These are phyloP conservation scores for Rhamnella rubrinervis DNA, from an alignment of 331 rosid genomes.

Conservation along the genomic window DNA sequence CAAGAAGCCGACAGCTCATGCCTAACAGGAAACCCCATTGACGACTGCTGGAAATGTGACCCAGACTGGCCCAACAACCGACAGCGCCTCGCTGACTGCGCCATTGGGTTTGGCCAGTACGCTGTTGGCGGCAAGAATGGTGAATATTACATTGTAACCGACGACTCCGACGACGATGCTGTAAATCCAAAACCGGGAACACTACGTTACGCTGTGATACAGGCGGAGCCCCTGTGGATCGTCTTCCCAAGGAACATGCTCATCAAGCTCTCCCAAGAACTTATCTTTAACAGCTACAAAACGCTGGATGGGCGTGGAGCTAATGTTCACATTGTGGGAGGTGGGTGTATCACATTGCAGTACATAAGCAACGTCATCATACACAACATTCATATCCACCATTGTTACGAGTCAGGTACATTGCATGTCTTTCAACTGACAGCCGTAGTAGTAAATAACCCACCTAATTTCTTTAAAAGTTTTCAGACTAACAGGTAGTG, in stretches of 20 bases:
- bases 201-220: conserved; percentile 77
- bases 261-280: conserved; percentile 82
- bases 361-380: conserved; percentile 85
- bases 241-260: conserved; percentile 91
- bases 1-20: conserved; percentile 40
- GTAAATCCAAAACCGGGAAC: conserved; percentile 90
- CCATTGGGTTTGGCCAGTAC: conserved; percentile 91
- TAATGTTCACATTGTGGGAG: conserved; percentile 92
- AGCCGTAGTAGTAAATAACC: too few species aligned
- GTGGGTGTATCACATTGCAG: conserved; percentile 94
- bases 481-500: too few species aligned
- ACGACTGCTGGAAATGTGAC: conserved; percentile 99
- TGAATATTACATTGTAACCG: conserved; percentile 75
- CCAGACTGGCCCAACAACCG: conserved; percentile 88
- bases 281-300: conserved; percentile 85
- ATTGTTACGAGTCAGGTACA: conserved; percentile 79
- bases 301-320: conserved; percentile 95
- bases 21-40: conserved; percentile 87
- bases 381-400: conserved; percentile 89
- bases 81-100: conserved; percentile 85
- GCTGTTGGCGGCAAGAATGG: conserved; percentile 91
- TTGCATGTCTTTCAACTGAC: neutral
- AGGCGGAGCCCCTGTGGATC: conserved; percentile 79
- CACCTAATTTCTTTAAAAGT: too few species aligned
- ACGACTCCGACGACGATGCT: conserved; percentile 66